These are phyloP conservation scores for Plenodomus biglobosus DNA, from an alignment of 2,329 filamentous ascomycete species.

Conservation along the genomic window DNA sequence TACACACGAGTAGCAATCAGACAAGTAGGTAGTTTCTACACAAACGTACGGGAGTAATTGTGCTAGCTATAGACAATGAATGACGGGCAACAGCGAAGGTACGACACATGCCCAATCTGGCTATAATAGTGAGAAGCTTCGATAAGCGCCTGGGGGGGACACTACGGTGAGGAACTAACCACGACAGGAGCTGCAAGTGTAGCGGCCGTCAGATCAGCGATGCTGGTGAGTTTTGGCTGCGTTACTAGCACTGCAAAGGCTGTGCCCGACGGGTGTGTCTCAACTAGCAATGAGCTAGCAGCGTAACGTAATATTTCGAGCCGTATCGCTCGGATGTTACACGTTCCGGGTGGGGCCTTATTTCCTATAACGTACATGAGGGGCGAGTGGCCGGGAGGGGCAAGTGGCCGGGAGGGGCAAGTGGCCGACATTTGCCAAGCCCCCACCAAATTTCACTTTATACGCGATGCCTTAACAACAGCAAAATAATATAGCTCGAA, in stretches of 20 bases:
- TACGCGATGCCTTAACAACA: too few relatives aligned
- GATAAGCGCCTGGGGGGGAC: neutral
- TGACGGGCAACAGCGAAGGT: neutral
- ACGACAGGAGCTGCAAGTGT: conserved; percentile 6
- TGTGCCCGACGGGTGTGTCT: conserved; percentile 8
- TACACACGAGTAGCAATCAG: neutral
- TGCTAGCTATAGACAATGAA: conserved; percentile 1
- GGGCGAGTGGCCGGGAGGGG: too few relatives aligned
- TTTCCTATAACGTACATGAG: too few relatives aligned
- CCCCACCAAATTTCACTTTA: too few relatives aligned
- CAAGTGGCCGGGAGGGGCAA: too few relatives aligned
- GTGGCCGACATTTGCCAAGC: too few relatives aligned
- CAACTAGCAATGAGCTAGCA: too few relatives aligned
- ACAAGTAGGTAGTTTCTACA: neutral
- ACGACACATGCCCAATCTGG: neutral
- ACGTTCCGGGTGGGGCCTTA: too few relatives aligned
- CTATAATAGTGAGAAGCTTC: neutral
- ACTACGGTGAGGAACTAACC: conserved; percentile 1
- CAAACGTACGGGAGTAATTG: neutral
- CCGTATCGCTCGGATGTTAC: too few relatives aligned
- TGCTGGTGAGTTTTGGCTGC: conserved; percentile 1
- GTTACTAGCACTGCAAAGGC: conserved; percentile 4
- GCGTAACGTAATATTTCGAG: too few relatives aligned
- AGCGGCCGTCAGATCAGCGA: conserved; percentile 3
- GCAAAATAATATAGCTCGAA: too few relatives aligned